These are phyloP conservation scores for Lomentospora prolificans DNA, from an alignment of 2,329 filamentous ascomycete genomes.

Conservation along the genomic window DNA sequence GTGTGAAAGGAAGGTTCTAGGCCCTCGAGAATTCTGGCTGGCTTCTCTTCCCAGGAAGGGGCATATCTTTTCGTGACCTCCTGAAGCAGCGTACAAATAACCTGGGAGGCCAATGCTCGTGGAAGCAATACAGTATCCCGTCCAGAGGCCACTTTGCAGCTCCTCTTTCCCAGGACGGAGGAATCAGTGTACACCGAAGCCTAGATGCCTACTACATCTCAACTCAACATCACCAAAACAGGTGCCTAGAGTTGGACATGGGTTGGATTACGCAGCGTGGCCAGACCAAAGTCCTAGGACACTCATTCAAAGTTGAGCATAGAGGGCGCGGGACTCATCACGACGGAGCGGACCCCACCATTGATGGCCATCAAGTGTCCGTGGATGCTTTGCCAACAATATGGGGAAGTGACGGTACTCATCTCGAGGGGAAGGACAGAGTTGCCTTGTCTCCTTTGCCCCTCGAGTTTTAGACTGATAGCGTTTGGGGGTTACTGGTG, in stretches of 20 bases:
- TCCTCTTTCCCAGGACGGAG: too few species aligned
- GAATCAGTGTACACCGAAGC: neutral
- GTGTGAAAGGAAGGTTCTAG: neutral
- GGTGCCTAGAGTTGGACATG: too few species aligned
- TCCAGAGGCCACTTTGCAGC: too few species aligned
- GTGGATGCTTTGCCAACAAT: neutral
- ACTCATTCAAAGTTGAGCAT: too few species aligned
- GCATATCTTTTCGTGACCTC: too few species aligned
- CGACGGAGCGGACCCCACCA: too few species aligned
- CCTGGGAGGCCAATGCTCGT: too few species aligned
- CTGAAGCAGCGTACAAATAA: neutral
- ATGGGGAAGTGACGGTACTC: neutral
- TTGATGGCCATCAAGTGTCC: too few species aligned
- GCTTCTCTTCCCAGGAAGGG: neutral
- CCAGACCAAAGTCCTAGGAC: too few species aligned
- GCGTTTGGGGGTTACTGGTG: neutral
- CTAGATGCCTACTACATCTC: neutral
- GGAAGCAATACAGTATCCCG: too few species aligned
- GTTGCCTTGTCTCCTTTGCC: neutral
- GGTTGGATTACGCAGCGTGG: too few species aligned
- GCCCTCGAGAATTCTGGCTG: neutral
- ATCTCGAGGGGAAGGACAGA: neutral
- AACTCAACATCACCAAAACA: neutral
- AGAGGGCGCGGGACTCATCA: too few species aligned
- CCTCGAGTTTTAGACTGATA: neutral